A percentile compares a stretch with the other conserved stretches of the same genome.
phyloP scores from a whole-genome alignment of 2,329 filamentous ascomycete genomes.

The Orbilia brochopaga region DNA sequence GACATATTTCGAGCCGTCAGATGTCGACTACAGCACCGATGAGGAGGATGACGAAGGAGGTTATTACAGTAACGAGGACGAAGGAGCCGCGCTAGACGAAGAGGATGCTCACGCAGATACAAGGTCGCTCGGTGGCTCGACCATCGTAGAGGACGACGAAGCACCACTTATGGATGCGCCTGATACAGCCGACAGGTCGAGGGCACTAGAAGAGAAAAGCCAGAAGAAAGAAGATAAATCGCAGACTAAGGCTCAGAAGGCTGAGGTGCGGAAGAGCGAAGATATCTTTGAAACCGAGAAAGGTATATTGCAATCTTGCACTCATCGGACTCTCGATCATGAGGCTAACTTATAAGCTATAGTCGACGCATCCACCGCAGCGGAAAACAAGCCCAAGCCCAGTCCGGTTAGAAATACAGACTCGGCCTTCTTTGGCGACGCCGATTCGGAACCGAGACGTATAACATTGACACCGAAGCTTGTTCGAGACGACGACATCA shows the following conservation, averaged over 20 bases:
- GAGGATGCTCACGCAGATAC: constrained; percentile 21
- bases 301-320: constrained; percentile 57
- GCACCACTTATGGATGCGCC: constrained; percentile 41
- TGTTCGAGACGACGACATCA: constrained; percentile 73
- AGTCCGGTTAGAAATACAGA: constrained; percentile 54
- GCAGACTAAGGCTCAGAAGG: constrained; percentile 20
- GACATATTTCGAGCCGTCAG: constrained; percentile 85
- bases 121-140: constrained; percentile 19
- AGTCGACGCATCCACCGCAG: constrained; percentile 22
- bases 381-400: constrained; percentile 51
- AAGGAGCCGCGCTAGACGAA: constrained; percentile 57
- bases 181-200: constrained; percentile 42
- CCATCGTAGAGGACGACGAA: constrained; percentile 37
- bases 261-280: constrained; percentile 64
- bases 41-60: constrained; percentile 69
- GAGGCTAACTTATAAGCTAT: constrained; percentile 8
- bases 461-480: constrained; percentile 95
- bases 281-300: constrained; percentile 65
- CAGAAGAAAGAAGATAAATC: constrained; percentile 16
- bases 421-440: constrained; percentile 83
- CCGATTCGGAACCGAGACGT: constrained; percentile 90
- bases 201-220: constrained; percentile 28
- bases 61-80: constrained; percentile 61
- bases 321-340: background rate
- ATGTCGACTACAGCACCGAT: constrained; percentile 81